Base-by-base conservation (phyloP, 2,329 filamentous ascomycete species). In the Colletotrichum neosansevieriae region DNA sequence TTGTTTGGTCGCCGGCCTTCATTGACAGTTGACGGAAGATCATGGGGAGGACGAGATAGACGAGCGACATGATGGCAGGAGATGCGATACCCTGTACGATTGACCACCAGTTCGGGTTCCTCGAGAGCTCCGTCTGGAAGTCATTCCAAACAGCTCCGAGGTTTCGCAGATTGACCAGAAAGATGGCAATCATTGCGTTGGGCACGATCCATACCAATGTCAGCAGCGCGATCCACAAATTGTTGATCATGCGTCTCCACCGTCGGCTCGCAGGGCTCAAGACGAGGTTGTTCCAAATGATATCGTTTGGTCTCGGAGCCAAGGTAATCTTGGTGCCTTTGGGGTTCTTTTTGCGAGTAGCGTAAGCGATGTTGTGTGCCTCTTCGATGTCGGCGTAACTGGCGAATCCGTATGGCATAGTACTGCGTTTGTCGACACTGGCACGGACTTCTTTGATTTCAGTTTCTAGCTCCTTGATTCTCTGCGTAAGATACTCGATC, bases 261-360 rank as follows among this genome's bases (percentile, higher is more conserved):
- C 86, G 87, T 60, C 94, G 88, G 1, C 89, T 87, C 32, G 87
- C 83, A 44, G 89, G 89, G 15, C 85, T 88, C 64, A 98, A 82
- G 6, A 89, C 86, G 82, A 99, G 87, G 75, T 99, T 99, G 77
- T 94, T 91, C 96, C 96, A 99, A 72, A 99, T 97, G 60, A 99
- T 88, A 77, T 98, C 95, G 76, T 92, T 94, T 3, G 96, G 95
- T 67, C 90, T 89, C 2, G 96, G 94, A 1, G 96, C 94, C 13
- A 98, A 85, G 6, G 83, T 85, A 63, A 99, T 88, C 0, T 88
- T 92, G 0, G 94, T 90, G 5, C 93, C 93, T 45, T 92, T 86
- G 0, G 93, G 93, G 73, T 91, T 92, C 82, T 96, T 96, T 56
- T 89, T 92, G 67, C 92, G 92, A 21, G 92, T 89, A 10, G 90